Percentiles rank a stretch among this genome's conserved stretches.
Evolutionary conservation across 2,329 filamentous ascomycete species (phyloP).

Genomic region (Fusarium poae): DNA sequence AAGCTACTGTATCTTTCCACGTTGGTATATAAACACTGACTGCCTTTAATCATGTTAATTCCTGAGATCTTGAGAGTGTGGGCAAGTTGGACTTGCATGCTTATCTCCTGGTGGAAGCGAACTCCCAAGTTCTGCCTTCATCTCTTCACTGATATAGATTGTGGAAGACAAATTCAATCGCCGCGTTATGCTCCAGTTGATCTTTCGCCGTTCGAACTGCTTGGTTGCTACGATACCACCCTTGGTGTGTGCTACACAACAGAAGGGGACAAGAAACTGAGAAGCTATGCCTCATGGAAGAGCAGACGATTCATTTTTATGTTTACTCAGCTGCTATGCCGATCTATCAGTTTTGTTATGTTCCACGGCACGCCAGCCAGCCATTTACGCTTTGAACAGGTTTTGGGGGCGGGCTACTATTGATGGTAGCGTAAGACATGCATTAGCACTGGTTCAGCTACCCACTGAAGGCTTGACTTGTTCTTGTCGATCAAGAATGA

Average conservation of each 20-base stretch:
- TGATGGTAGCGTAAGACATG: constrained; percentile 16
- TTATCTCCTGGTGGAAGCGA: constrained; percentile 46
- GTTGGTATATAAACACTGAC: constrained; percentile 51
- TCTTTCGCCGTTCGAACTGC: neutral
- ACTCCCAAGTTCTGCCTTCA: constrained; percentile 36
- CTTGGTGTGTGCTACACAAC: neutral
- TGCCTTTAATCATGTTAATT: constrained; percentile 32
- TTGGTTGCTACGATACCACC: neutral
- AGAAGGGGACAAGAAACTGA: neutral
- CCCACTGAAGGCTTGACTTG: neutral
- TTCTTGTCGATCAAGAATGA: neutral
- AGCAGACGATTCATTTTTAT: neutral
- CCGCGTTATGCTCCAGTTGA: neutral
- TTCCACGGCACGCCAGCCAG: constrained; percentile 5
- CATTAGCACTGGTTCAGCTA: constrained; percentile 14
- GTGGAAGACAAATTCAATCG: neutral
- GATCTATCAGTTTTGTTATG: neutral
- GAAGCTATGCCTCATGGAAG: neutral
- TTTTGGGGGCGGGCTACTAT: constrained; percentile 1
- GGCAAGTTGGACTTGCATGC: constrained; percentile 39
- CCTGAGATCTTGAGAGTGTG: neutral
- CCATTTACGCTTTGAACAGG: neutral
- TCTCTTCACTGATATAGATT: neutral
- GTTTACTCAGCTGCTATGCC: neutral
- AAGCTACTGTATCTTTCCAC: constrained; percentile 48